Evolutionary conservation across 306 rosid species (phyloP), one percentile per base, ranked within the genome.

Genomic region (Oemleria cerasiformis): DNA sequence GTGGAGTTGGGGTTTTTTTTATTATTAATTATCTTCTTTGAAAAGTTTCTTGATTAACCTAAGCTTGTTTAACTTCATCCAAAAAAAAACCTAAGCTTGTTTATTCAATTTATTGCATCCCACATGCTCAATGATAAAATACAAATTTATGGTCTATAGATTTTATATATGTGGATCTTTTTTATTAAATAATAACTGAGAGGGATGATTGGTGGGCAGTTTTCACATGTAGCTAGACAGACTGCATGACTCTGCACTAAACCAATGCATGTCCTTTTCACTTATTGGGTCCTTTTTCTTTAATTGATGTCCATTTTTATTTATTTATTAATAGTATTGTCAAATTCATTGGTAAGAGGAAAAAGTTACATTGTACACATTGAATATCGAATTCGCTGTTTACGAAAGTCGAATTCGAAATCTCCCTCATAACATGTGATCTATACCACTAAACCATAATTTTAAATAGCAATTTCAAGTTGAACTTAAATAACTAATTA

Each of bases 141-240:
- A 59, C 36, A 14, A 14, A 11, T 7, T 55, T 55, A 53, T 65
- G 59, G 79, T 69, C n/a, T 72, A 47, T 55, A 16, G 23, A 34
- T 42, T 57, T 11, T 50, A 42, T 45, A 57, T 20, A 17, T 57
- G 40, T 45, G 57, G 54, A 55, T 70, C 64, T 55, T 39, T 51
- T 74, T 67, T n/a, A 78, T 77, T 70, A 13, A 54, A 71, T 72
- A 74, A 71, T 34, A 61, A 75, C 49, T 16, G 54, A 75, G n/a
- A n/a, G 20, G 58, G 67, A 73, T 80, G 68, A 74, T 80, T 71
- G 70, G 58, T 44, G 77, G 57, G 51, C 53, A 69, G 38, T 66
- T 78, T 73, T 61, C 89, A 80, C 82, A 79, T 84, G 82, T 12
- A 73, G 60, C n/a, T n/a, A n/a, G n/a, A 78, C 78, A 77, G 63